Percentiles rank a stretch among this genome's conserved stretches.
These are phyloP conservation scores for Leptodermis oblonga DNA, from an alignment of 257 asterid genomes.

Conservation along the genomic window DNA sequence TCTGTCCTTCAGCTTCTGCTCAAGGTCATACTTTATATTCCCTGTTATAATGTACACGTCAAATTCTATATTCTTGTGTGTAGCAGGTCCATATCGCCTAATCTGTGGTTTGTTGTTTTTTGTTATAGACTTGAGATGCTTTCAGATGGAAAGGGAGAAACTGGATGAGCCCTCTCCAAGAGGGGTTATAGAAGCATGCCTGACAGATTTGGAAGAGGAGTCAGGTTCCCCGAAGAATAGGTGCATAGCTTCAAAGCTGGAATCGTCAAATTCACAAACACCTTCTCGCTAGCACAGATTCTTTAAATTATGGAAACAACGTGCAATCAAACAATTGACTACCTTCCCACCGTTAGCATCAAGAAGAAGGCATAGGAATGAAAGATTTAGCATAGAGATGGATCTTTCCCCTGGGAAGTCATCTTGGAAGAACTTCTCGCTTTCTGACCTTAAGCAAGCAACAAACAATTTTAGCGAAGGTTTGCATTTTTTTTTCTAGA, in stretches of 20 bases:
- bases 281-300: slow-evolving; percentile 43
- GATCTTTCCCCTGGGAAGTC: slow-evolving; percentile 25
- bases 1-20: slow-evolving; percentile 42
- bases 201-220: slow-evolving; percentile 13
- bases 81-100: no score
- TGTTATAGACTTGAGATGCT: slow-evolving; percentile 39
- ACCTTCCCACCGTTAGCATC: slow-evolving; percentile 42
- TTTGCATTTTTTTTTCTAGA: slow-evolving; percentile 9
- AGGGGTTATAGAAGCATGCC: slow-evolving; percentile 31
- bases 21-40: slow-evolving; percentile 27
- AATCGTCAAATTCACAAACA: slow-evolving; percentile 15
- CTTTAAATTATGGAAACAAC: slow-evolving; percentile 40
- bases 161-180: slow-evolving; percentile 26
- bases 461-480: slow-evolving; percentile 62
- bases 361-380: slow-evolving; percentile 30
- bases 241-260: no score
- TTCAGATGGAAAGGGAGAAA: slow-evolving; percentile 30
- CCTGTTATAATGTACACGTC: no score
- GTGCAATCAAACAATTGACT: slow-evolving; percentile 30
- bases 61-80: no score
- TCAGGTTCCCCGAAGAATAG: slow-evolving; percentile 15
- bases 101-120: neutral
- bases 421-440: slow-evolving; percentile 50
- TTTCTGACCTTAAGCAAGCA: slow-evolving; percentile 41
- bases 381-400: slow-evolving; percentile 19